Conservation (phyloP, 192 early-diverging fungal genomes). For the Coemansia sp. region DNA sequence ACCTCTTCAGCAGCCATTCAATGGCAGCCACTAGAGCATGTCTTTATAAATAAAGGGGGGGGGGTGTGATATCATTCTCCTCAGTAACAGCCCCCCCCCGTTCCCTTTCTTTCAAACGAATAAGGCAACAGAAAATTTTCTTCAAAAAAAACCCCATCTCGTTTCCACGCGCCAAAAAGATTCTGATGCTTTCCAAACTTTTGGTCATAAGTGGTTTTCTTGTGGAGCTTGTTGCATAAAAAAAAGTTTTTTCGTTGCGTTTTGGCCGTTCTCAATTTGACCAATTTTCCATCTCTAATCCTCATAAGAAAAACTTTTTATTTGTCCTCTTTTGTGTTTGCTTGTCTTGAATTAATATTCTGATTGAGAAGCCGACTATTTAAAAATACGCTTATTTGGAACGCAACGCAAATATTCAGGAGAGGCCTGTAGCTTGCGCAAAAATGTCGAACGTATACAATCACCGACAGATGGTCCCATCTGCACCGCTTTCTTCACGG, state of each 20-base stretch:
- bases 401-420: background rate
- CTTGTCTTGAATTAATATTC: background rate
- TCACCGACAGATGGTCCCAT: conserved; percentile 77
- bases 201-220: background rate
- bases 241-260: background rate
- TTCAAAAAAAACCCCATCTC: background rate
- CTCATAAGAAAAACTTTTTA: background rate
- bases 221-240: background rate
- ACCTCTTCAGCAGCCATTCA: background rate
- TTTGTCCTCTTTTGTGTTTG: background rate
- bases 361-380: background rate
- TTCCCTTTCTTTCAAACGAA: background rate
- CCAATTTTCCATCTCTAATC: background rate
- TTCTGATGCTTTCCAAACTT: background rate
- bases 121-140: background rate
- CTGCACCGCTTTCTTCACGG: conserved; percentile 58
- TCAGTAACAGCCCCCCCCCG: background rate
- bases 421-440: background rate
- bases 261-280: background rate
- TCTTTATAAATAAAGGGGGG: background rate
- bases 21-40: background rate
- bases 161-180: background rate
- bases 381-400: no score
- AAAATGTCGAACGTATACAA: conserved; percentile 74
- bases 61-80: background rate